Percentiles rank a stretch among this genome's conserved stretches.
These are phyloP conservation scores for Torulaspora quercuum DNA, from an alignment of 805 yeast genomes.

Conservation along the genomic window DNA sequence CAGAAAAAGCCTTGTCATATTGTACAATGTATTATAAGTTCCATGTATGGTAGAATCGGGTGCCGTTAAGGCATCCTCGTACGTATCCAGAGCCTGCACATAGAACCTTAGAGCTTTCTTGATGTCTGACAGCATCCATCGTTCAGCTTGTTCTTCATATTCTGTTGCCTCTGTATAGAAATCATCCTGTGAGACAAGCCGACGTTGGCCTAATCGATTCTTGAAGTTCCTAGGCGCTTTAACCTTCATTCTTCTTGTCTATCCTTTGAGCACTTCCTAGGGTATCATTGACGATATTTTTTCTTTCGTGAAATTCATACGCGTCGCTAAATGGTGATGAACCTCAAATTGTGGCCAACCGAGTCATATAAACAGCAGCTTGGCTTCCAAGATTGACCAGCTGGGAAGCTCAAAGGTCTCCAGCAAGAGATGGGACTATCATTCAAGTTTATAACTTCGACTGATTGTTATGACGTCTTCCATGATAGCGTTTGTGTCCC, in stretches of 20 bases:
- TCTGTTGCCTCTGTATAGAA: conserved; percentile 33
- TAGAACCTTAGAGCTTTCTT: conserved; percentile 31
- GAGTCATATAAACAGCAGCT: too few relatives aligned
- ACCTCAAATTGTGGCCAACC: too few relatives aligned
- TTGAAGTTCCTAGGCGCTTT: conserved; percentile 16
- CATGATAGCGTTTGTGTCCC: conserved; percentile 4
- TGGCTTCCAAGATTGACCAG: too few relatives aligned
- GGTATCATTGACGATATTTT: too few relatives aligned
- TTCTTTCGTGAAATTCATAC: too few relatives aligned
- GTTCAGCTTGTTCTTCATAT: conserved; percentile 37
- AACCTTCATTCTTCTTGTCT: conserved; percentile 3
- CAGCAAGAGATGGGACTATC: conserved; percentile 6
- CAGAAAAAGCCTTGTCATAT: conserved; percentile 32
- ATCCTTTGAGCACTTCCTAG: too few relatives aligned
- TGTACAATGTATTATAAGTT: conserved; percentile 36
- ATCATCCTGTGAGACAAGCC: conserved; percentile 29
- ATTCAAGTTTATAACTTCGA: conserved; percentile 8
- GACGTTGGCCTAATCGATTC: conserved; percentile 13
- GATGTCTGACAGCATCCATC: conserved; percentile 36
- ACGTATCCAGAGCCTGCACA: conserved; percentile 27
- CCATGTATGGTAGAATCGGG: conserved; percentile 30
- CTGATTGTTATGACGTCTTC: conserved; percentile 5
- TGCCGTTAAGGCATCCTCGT: conserved; percentile 37
- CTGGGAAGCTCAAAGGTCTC: too few relatives aligned
- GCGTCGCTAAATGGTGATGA: too few relatives aligned